phyloP scores from a whole-genome alignment of 768 basidiomycete species.

The Mycena maculata region DNA sequence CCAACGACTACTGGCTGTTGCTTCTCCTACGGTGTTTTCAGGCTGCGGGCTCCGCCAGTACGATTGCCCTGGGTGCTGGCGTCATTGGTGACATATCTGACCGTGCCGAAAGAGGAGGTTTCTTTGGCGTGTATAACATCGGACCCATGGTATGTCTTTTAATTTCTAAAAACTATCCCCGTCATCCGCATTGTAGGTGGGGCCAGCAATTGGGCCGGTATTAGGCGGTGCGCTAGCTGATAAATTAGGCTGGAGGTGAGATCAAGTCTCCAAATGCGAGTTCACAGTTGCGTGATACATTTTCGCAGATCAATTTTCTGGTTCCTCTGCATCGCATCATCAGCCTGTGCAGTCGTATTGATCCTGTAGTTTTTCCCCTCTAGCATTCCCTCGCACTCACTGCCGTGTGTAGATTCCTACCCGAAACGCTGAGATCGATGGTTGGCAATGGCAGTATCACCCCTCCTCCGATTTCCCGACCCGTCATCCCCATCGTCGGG shows the following conservation, averaged over 20 bases:
- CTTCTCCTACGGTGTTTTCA: slow-evolving; percentile 85
- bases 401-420: slow-evolving; percentile 55
- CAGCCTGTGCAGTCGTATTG: slow-evolving; percentile 58
- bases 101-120: slow-evolving; percentile 78
- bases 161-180: slow-evolving; percentile 10
- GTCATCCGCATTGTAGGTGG: slow-evolving; percentile 51
- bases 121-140: slow-evolving; percentile 73
- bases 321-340: slow-evolving; percentile 66
- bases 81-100: slow-evolving; percentile 83
- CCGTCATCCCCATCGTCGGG: slow-evolving; percentile 61
- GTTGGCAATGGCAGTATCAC: slow-evolving; percentile 65
- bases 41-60: slow-evolving; percentile 83
- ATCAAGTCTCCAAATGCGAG: background rate
- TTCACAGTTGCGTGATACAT: slow-evolving; percentile 11
- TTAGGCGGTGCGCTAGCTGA: slow-evolving; percentile 70
- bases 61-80: slow-evolving; percentile 81
- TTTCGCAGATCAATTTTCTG: slow-evolving; percentile 67
- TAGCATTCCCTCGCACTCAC: slow-evolving; percentile 47
- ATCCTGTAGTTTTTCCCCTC: slow-evolving; percentile 52
- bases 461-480: slow-evolving; percentile 60
- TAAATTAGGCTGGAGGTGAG: slow-evolving; percentile 72
- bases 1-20: slow-evolving; percentile 79
- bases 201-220: slow-evolving; percentile 71
- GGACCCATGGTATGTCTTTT: slow-evolving; percentile 64
- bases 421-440: slow-evolving; percentile 65